Evolutionary conservation across 2,329 filamentous ascomycete species (phyloP).

Genomic region (Fusarium napiforme): DNA sequence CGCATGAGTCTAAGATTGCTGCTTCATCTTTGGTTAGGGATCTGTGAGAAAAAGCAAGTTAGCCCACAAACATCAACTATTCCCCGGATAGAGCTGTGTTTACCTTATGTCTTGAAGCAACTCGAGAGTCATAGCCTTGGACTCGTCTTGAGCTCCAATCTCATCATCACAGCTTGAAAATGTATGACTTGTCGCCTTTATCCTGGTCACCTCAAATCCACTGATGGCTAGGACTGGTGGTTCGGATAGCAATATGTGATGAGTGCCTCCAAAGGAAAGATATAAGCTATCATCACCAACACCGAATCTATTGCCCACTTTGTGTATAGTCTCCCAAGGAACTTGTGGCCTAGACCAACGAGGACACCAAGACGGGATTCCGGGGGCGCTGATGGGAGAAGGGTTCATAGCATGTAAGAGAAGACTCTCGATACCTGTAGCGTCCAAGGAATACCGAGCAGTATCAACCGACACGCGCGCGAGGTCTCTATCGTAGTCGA

Average conservation of each 20-base stretch:
- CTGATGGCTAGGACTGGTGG: neutral
- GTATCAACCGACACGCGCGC: neutral
- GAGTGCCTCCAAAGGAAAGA: neutral
- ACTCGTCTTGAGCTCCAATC: neutral
- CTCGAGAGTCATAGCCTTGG: neutral
- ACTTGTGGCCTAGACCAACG: neutral
- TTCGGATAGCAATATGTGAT: neutral
- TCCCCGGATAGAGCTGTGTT: rapidly evolving
- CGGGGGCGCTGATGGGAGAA: rapidly evolving
- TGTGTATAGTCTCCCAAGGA: neutral
- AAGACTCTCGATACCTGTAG: neutral
- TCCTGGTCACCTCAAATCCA: neutral
- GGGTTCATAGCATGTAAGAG: neutral
- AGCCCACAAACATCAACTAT: rapidly evolving
- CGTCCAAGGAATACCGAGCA: neutral
- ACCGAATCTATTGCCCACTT: neutral
- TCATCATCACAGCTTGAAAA: neutral
- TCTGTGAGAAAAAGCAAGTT: rapidly evolving
- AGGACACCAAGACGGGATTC: neutral
- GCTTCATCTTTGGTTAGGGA: neutral
- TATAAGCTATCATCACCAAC: neutral
- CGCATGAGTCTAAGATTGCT: rapidly evolving
- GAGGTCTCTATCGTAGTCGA: neutral
- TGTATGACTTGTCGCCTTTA: neutral
- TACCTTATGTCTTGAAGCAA: neutral